A percentile compares a stretch with the other conserved stretches of the same genome.
Conservation (phyloP, 257 asterid genomes). For the Salvia splendens region DNA sequence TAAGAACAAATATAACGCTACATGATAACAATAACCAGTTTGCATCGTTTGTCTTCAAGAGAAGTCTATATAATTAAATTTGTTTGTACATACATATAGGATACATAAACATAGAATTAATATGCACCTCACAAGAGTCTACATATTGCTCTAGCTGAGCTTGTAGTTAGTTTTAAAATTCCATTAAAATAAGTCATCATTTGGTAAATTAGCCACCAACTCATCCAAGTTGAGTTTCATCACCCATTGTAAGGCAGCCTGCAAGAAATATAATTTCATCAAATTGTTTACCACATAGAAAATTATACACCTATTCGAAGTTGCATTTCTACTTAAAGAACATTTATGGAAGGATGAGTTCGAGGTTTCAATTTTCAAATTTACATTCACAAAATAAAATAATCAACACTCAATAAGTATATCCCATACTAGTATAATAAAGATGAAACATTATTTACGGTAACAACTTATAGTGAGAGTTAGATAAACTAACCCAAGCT, state of each 20-base stretch:
- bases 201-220: too few relatives aligned
- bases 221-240: background rate
- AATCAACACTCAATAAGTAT: too few relatives aligned
- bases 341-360: background rate
- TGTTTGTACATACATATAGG: background rate
- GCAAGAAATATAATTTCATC: slow-evolving; percentile 18
- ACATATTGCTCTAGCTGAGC: background rate
- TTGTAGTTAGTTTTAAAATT: slow-evolving; percentile 14
- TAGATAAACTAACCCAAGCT: slow-evolving; percentile 59
- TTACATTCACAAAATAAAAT: too few relatives aligned
- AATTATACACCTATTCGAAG: background rate
- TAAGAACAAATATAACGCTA: too few relatives aligned
- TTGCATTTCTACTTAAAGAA: too few relatives aligned
- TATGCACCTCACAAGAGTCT: background rate
- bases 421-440: too few relatives aligned
- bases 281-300: background rate
- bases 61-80: background rate
- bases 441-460: too few relatives aligned
- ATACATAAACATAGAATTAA: background rate
- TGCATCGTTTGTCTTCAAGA: background rate
- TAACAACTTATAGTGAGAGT: background rate
- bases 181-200: background rate
- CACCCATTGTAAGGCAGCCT: slow-evolving; percentile 41
- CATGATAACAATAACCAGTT: background rate
- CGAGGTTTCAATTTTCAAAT: too few relatives aligned